Evolutionary conservation across 2,329 filamentous ascomycete species (phyloP).

Genomic region (Ceratocystis huliohia): DNA sequence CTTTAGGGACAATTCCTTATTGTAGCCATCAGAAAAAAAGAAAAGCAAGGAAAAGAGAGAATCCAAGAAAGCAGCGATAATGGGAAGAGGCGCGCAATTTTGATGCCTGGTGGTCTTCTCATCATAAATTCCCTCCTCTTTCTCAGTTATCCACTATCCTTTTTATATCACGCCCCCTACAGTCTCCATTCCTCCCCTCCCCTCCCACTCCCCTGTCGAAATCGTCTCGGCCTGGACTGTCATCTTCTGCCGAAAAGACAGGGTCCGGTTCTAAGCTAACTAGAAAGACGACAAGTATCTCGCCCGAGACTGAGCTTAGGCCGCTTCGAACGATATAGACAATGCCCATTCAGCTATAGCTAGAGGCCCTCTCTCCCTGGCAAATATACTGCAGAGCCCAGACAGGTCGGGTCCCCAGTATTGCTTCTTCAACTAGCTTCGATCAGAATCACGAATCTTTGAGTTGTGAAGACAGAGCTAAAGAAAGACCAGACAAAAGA

Average conservation of each 20-base stretch:
- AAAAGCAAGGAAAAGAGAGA: not conserved
- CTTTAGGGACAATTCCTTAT: not conserved
- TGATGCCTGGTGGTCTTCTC: no score
- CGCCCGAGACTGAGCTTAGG: not conserved
- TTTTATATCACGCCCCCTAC: not conserved
- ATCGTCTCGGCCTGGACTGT: constrained; percentile 5
- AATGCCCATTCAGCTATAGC: not conserved
- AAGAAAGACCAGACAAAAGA: no score
- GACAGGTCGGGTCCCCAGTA: not conserved
- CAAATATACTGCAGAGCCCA: not conserved
- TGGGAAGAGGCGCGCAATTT: not conserved
- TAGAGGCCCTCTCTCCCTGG: not conserved
- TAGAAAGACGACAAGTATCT: not conserved
- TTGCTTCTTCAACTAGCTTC: no score
- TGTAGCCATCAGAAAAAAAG: not conserved
- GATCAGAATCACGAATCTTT: no score
- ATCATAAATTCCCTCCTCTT: not conserved
- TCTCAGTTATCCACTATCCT: no score
- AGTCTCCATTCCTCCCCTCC: not conserved
- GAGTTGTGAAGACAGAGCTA: no score
- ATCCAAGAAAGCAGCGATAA: not conserved
- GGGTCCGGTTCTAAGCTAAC: not conserved
- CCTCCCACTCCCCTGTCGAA: not conserved
- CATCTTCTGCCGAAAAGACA: constrained; percentile 6
- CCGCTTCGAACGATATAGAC: not conserved